Evolutionary conservation across 768 basidiomycete genomes (phyloP), one percentile per base, ranked within the genome.

Genomic region (Pulveroboletus frians): DNA sequence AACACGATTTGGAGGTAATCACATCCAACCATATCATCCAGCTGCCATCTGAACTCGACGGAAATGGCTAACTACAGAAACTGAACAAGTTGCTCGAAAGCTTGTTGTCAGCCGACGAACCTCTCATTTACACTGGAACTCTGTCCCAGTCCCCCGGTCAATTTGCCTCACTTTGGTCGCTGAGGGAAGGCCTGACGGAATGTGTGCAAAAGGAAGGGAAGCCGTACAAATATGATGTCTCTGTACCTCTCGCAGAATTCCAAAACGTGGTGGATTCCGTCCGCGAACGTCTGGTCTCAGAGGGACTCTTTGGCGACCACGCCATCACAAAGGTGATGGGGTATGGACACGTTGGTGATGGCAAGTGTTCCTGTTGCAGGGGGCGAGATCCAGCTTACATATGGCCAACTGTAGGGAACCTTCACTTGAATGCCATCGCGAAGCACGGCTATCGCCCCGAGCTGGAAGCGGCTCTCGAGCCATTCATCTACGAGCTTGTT

Each of bases 271-370:
- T 98, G 29, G 89, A 96, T 63, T 69, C 76, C 29, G 85, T 92
- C 30, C 74, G 87, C 49, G 81, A 85, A 52, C 83, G 80, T 47
- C 71, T 98, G 32, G 67, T 74, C 30, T 77, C 79, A 18, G 83
- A 84, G 57, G 87, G 84, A 4, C 75, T 90, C 9, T 72, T 91
- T 36, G 78, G 76, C 13, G 83, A 86, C 15, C 74, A 81, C 39
- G 84, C 81, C 23, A 87, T 98, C 35, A 86, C 85, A 65, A 79
- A 84, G 61, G 89, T 94, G 13, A 70, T 95, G 50, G 96, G 96
- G 10, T 99, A 91, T 59, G 96, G 96, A 11, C 96, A 99, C 67
- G 84, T 98, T 46, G 96, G 96, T 20, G 96, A 99, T 69, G 93
- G 94, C 85, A 61, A 61, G 84, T 71, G 14, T 21, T 46, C 43